A percentile compares a stretch with the other conserved stretches of the same genome.
Conservation (phyloP, 2,329 filamentous ascomycete species). For the Pseudocercospora fuligena region DNA sequence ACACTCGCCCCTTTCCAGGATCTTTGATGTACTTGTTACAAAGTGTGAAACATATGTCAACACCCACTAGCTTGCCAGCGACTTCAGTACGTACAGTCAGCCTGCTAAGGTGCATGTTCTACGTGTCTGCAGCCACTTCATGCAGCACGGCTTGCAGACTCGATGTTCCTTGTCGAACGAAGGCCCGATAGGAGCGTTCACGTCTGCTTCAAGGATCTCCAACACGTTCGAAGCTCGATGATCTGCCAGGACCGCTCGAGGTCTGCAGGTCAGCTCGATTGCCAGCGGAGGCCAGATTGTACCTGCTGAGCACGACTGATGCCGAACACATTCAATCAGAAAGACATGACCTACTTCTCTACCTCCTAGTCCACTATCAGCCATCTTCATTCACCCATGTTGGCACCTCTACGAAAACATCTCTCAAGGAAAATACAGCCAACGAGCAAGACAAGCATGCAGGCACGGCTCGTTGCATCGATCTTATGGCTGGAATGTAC, state of each 20-base stretch:
- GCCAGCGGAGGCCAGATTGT: not conserved
- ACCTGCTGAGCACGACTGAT: not conserved
- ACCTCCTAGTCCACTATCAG: too few relatives aligned
- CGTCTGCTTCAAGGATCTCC: not conserved
- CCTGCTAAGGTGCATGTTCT: not conserved
- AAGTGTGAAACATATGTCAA: not conserved
- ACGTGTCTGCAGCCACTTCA: slow-evolving; percentile 3
- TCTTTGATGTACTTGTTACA: slow-evolving; percentile 1
- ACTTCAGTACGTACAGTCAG: not conserved
- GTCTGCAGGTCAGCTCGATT: not conserved
- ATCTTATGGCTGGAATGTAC: not conserved
- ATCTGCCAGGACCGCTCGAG: not conserved
- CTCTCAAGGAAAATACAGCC: not conserved
- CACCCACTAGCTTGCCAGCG: slow-evolving; percentile 7
- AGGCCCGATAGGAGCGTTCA: not conserved
- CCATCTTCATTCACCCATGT: not conserved
- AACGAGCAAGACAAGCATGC: not conserved
- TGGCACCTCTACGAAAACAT: not conserved
- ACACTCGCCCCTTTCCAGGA: slow-evolving; percentile 1
- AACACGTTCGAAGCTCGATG: not conserved
- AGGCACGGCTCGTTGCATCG: not conserved
- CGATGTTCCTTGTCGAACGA: not conserved
- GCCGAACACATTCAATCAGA: not conserved
- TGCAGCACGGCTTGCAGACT: not conserved
- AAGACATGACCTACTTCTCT: not conserved